Conservation (phyloP, 1,284 basidiomycete species). For the Naganishia albida region DNA sequence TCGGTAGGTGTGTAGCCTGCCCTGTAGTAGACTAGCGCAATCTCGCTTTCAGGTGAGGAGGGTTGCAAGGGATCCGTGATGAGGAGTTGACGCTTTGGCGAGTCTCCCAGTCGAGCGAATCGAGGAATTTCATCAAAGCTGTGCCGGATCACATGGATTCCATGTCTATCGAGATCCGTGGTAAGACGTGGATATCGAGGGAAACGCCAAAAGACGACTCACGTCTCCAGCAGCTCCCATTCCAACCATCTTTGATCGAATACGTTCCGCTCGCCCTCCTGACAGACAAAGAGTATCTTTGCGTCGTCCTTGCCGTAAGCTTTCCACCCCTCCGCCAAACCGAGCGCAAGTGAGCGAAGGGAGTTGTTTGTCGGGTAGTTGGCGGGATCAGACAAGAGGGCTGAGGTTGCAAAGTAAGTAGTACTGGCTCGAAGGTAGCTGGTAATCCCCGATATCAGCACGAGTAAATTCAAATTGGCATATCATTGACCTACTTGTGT, state of each 20-base stretch:
- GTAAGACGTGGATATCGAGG: background rate
- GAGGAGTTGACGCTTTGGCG: slow-evolving; percentile 54
- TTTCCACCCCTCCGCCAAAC: slow-evolving; percentile 75
- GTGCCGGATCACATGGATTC: slow-evolving; percentile 70
- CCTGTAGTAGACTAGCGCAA: slow-evolving; percentile 84
- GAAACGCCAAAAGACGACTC: slow-evolving; percentile 38
- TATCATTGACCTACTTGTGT: slow-evolving; percentile 56
- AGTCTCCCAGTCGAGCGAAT: slow-evolving; percentile 59
- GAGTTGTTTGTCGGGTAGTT: slow-evolving; percentile 77
- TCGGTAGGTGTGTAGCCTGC: slow-evolving; percentile 85
- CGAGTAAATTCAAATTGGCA: background rate
- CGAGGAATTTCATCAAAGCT: slow-evolving; percentile 69
- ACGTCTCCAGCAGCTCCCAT: slow-evolving; percentile 77
- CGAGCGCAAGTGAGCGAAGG: slow-evolving; percentile 68
- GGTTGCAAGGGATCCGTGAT: slow-evolving; percentile 54
- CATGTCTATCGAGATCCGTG: slow-evolving; percentile 60
- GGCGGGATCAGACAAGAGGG: slow-evolving; percentile 58
- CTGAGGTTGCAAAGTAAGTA: slow-evolving; percentile 65
- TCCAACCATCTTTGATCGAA: slow-evolving; percentile 92
- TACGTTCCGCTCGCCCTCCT: slow-evolving; percentile 87
- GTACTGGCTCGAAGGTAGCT: slow-evolving; percentile 71
- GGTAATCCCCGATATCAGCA: background rate
- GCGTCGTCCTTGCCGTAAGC: slow-evolving; percentile 61
- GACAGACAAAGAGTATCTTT: slow-evolving; percentile 79
- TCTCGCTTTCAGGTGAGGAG: slow-evolving; percentile 58